These are phyloP conservation scores for Lophium mytilinum DNA, from an alignment of 495 filamentous ascomycete genomes.

Conservation along the genomic window DNA sequence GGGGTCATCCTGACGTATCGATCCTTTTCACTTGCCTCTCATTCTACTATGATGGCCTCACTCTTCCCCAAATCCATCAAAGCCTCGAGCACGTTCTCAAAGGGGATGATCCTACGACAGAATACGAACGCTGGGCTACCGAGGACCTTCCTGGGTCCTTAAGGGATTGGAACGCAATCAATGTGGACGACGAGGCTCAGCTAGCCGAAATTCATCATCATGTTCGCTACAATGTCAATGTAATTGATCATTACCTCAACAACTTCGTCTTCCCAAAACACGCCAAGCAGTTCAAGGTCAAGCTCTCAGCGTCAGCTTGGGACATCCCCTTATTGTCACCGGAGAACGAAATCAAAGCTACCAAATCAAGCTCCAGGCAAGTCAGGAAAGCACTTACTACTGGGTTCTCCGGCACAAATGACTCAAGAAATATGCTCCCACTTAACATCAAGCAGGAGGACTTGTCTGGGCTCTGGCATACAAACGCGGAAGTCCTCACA, in stretches of 20 bases:
- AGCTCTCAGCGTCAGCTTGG: conserved; percentile 46
- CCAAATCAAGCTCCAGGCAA: conserved; percentile 30
- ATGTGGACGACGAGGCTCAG: conserved; percentile 42
- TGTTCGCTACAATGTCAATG: conserved; percentile 32
- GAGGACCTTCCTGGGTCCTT: conserved; percentile 35
- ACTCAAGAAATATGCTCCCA: conserved; percentile 42
- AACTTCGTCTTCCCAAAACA: conserved; percentile 46
- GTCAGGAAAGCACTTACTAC: conserved; percentile 36
- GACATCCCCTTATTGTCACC: conserved; percentile 40
- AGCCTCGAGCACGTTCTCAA: conserved; percentile 35
- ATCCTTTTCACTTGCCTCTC: conserved; percentile 46
- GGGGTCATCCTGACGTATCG: conserved; percentile 47
- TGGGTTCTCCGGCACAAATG: conserved; percentile 49
- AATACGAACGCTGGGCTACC: conserved; percentile 41
- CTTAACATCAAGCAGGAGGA: conserved; percentile 45
- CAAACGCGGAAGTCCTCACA: conserved; percentile 46
- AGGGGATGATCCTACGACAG: conserved; percentile 44
- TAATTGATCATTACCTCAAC: conserved; percentile 46
- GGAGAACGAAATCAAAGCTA: conserved; percentile 36
- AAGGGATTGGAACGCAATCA: conserved; percentile 41
- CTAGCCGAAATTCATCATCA: conserved; percentile 36
- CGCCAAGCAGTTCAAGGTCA: conserved; percentile 43
- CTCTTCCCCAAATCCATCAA: conserved; percentile 32
- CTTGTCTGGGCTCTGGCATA: conserved; percentile 39
- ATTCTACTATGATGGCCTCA: conserved; percentile 44